These are phyloP conservation scores for Astragalus membranaceus DNA, from an alignment of 306 rosid genomes.

Conservation along the genomic window DNA sequence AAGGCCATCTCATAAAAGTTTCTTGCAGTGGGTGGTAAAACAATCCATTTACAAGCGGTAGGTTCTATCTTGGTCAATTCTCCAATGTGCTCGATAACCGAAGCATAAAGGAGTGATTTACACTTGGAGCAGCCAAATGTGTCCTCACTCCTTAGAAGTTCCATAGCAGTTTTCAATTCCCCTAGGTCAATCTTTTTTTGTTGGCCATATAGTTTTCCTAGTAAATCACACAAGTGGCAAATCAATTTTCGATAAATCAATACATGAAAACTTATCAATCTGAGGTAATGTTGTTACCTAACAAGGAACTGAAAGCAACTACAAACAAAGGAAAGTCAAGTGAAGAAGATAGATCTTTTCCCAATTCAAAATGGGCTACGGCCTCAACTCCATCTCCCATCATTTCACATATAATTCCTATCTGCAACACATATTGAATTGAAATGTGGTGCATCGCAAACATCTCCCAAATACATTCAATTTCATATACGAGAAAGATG, in stretches of 20 bases:
- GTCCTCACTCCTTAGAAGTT: no score
- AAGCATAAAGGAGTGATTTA: no score
- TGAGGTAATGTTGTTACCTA: constrained; percentile 23
- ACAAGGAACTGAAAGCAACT: constrained; percentile 51
- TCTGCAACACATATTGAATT: constrained; percentile 37
- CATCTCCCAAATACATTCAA: neutral
- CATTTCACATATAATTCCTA: constrained; percentile 55
- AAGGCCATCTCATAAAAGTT: no score
- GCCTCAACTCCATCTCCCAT: constrained; percentile 75
- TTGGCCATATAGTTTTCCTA: constrained; percentile 62
- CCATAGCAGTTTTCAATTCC: no score
- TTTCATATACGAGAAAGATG: no score
- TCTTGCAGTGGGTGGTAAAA: no score
- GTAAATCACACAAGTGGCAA: constrained; percentile 14
- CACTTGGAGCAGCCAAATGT: no score
- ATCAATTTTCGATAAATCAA: neutral
- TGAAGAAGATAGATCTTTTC: constrained; percentile 54
- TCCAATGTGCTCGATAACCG: no score
- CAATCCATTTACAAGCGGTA: no score
- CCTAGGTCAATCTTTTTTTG: no score
- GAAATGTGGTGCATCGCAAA: neutral
- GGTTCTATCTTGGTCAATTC: no score
- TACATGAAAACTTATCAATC: constrained; percentile 13
- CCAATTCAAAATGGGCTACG: constrained; percentile 54
- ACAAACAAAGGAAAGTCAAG: constrained; percentile 57